phyloP scores from a whole-genome alignment of 2,329 filamentous ascomycete genomes.

The Claviceps sp. region DNA sequence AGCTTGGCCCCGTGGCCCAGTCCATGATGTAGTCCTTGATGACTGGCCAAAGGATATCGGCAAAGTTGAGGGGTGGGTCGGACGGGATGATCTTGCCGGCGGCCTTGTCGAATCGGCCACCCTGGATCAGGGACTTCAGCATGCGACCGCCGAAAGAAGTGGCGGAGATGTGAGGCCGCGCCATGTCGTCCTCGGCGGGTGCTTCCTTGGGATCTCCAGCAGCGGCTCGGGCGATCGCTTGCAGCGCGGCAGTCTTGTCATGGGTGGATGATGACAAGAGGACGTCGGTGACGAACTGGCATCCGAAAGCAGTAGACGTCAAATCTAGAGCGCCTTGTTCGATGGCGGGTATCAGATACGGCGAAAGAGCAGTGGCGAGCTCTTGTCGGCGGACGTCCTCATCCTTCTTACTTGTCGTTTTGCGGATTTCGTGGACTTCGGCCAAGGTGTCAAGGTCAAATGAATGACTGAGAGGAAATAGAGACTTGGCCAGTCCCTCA shows the following conservation, averaged over 20 bases:
- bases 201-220: constrained; percentile 37
- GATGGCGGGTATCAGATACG: constrained; percentile 62
- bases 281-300: constrained; percentile 73
- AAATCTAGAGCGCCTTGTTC: constrained; percentile 54
- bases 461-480: constrained; percentile 49
- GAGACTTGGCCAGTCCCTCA: constrained; percentile 46
- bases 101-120: constrained; percentile 70
- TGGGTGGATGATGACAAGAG: constrained; percentile 57
- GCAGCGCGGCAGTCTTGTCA: constrained; percentile 62
- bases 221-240: constrained; percentile 53
- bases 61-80: constrained; percentile 68
- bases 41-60: constrained; percentile 64
- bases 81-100: constrained; percentile 57
- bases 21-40: constrained; percentile 62
- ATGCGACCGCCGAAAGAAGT: constrained; percentile 59
- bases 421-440: constrained; percentile 67
- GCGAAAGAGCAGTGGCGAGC: constrained; percentile 59
- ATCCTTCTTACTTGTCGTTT: constrained; percentile 87
- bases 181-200: constrained; percentile 26
- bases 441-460: constrained; percentile 57
- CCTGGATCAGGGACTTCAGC: constrained; percentile 82
- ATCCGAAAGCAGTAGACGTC: constrained; percentile 65
- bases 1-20: constrained; percentile 79
- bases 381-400: constrained; percentile 62
- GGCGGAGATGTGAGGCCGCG: constrained; percentile 43